Base-by-base conservation (phyloP, 331 rosid genomes). In the Saraca asoca region DNA sequence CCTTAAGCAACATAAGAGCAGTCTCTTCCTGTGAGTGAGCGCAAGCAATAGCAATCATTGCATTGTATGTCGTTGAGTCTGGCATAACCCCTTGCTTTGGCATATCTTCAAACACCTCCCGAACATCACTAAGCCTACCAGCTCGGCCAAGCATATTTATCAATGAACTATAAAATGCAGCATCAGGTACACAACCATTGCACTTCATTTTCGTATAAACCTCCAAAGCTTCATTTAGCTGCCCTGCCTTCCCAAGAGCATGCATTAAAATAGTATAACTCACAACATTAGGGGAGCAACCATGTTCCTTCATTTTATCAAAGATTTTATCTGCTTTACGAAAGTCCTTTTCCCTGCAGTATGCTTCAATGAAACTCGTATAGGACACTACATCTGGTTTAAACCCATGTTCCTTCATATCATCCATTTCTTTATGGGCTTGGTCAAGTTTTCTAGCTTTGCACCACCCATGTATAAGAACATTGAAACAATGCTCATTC, bases 401-500 rank as follows among this genome's bases (percentile, higher is more conserved):
- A 77, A 82, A 73, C 42, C 83, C 91, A 12, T 74, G 77, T 45
- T 64, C 76, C 90, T 76, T 88, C 86, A 81, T 85, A 10, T 85
- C 90, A 82, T 79, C 87, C 89, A 89, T 83, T 20, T 61, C 75
- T 74, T 71, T 70, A 73, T 69, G 68, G 39, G 96, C 96, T 2
- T 62, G 54, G 49, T 89, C 91, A 39, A 82, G 51, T 18, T 87
- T 82, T 75, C 88, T 79, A n/a, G 18, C 71, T 81, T 37, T 82
- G 55, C 98, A 92, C 89, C 88, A 89, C 46, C 98, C 94, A 61
- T 79, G 80, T 14, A 89, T 76, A 85, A 93, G 68, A 72, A 84
- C 53, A 79, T 89, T 92, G 81, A 87, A 85, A 52, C 87, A 72
- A 4, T 11, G 20, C 14, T 51, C 38, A 64, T 70, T 76, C 69